These are phyloP conservation scores for Taphrina populina DNA, from an alignment of 1,139 yeast species.

Conservation along the genomic window DNA sequence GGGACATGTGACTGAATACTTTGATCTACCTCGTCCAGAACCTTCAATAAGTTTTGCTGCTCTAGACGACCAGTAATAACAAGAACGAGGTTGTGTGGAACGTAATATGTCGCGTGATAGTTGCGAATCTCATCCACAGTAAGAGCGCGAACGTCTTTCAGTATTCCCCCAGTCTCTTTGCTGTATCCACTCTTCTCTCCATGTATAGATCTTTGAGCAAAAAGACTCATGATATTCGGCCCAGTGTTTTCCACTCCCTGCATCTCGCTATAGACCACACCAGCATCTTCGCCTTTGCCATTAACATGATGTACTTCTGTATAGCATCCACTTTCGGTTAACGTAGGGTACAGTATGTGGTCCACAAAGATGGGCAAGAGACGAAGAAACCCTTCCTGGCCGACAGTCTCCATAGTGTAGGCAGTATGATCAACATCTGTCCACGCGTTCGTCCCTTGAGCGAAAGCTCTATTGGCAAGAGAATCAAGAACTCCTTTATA, in stretches of 20 bases:
- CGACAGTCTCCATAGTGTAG: slow-evolving; percentile 86
- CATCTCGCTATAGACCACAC: slow-evolving; percentile 97
- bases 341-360: slow-evolving; percentile 78
- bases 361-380: slow-evolving; percentile 87
- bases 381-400: slow-evolving; percentile 90
- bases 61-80: slow-evolving; percentile 83
- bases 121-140: slow-evolving; percentile 70
- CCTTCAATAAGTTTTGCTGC: slow-evolving; percentile 62
- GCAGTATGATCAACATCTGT: slow-evolving; percentile 95
- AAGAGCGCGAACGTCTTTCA: slow-evolving; percentile 69
- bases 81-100: slow-evolving; percentile 80
- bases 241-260: slow-evolving; percentile 84
- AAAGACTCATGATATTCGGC: slow-evolving; percentile 58
- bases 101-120: slow-evolving; percentile 70
- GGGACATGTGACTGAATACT: slow-evolving; percentile 45
- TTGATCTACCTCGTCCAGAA: slow-evolving; percentile 65
- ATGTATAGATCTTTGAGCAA: slow-evolving; percentile 49
- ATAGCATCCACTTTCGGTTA: slow-evolving; percentile 83
- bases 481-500: slow-evolving; percentile 88
- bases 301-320: slow-evolving; percentile 96
- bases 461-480: slow-evolving; percentile 78
- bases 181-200: slow-evolving; percentile 74
- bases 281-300: slow-evolving; percentile 86
- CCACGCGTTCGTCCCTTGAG: slow-evolving; percentile 89
- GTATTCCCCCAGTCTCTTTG: slow-evolving; percentile 91